A percentile compares a stretch with the other conserved stretches of the same genome.
Evolutionary conservation across 106 monocot species (phyloP).

Genomic region (Platanthera zijinensis): DNA sequence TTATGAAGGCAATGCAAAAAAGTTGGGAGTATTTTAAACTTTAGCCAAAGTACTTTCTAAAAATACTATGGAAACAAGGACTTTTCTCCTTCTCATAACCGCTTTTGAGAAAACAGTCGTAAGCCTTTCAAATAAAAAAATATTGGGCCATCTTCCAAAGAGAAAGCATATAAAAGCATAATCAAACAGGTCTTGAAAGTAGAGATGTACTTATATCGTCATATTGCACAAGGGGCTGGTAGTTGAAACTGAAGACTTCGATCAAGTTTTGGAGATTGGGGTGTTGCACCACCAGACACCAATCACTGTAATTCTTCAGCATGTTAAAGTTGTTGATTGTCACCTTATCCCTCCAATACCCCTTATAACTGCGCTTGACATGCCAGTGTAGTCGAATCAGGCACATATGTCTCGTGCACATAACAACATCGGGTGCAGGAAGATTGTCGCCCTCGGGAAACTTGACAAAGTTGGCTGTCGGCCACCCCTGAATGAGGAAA

Average conservation of each 20-base stretch:
- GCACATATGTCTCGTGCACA: conserved; percentile 78
- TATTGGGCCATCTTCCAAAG: too few relatives aligned
- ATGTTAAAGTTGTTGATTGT: conserved; percentile 67
- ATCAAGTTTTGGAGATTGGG: conserved; percentile 49
- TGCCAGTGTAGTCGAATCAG: conserved; percentile 83
- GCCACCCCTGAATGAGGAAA: conserved; percentile 12
- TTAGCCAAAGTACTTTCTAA: too few relatives aligned
- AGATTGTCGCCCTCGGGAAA: conserved; percentile 6
- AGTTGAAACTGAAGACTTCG: conserved; percentile 68
- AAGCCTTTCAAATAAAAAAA: too few relatives aligned
- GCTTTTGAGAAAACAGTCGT: too few relatives aligned
- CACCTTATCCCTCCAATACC: conserved; percentile 87
- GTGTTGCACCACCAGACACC: conserved; percentile 79
- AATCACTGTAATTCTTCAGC: conserved; percentile 68
- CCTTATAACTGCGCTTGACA: conserved; percentile 59
- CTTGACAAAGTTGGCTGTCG: background rate
- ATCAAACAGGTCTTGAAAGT: background rate
- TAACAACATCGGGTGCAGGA: too few relatives aligned
- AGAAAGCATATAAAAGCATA: too few relatives aligned
- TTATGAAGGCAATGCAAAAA: too few relatives aligned
- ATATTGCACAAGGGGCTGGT: conserved; percentile 38
- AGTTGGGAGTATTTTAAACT: too few relatives aligned
- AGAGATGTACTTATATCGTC: conserved; percentile 37
- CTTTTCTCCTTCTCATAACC: too few relatives aligned
- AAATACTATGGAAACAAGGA: too few relatives aligned